These are phyloP conservation scores for Mucuna pruriens DNA, from an alignment of 306 rosid genomes.

Conservation along the genomic window DNA sequence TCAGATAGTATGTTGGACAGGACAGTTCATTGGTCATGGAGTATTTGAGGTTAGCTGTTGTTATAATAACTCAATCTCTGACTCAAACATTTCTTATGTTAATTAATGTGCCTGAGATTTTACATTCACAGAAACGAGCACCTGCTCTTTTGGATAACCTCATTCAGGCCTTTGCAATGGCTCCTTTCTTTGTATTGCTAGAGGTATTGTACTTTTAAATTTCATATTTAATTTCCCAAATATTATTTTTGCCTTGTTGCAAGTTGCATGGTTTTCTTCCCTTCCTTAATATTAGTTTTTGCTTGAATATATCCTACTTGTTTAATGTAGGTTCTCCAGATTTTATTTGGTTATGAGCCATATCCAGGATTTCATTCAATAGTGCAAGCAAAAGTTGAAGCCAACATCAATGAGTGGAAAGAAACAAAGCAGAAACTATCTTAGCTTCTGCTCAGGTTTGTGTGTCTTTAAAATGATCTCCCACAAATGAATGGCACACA, in stretches of 20 bases:
- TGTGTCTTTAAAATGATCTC: slow-evolving; percentile 10
- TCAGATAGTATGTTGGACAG: slow-evolving; percentile 80
- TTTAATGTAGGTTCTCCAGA: slow-evolving; percentile 64
- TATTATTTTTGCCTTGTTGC: slow-evolving; percentile 23
- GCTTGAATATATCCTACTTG: not conserved
- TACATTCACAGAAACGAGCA: slow-evolving; percentile 63
- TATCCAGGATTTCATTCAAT: slow-evolving; percentile 69
- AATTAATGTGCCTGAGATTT: not conserved
- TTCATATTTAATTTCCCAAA: not conserved
- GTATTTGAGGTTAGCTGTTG: slow-evolving; percentile 66
- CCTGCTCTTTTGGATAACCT: slow-evolving; percentile 89
- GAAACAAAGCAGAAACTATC: slow-evolving; percentile 63
- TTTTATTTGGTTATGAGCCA: slow-evolving; percentile 67
- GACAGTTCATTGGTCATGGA: slow-evolving; percentile 86
- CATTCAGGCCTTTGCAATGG: slow-evolving; percentile 80
- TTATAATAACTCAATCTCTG: not conserved
- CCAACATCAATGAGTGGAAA: slow-evolving; percentile 60
- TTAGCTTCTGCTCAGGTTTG: slow-evolving; percentile 41
- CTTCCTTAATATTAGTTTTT: slow-evolving; percentile 3
- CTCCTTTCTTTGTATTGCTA: slow-evolving; percentile 88
- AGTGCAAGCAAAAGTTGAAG: slow-evolving; percentile 62
- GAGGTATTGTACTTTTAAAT: slow-evolving; percentile 60
- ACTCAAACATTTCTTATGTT: not conserved
- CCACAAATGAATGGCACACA: not conserved
- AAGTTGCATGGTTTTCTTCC: slow-evolving; percentile 1